A percentile compares a stretch with the other conserved stretches of the same genome.
phyloP scores from a whole-genome alignment of 495 filamentous ascomycete genomes.

The Hyaloscypha variabilis region DNA sequence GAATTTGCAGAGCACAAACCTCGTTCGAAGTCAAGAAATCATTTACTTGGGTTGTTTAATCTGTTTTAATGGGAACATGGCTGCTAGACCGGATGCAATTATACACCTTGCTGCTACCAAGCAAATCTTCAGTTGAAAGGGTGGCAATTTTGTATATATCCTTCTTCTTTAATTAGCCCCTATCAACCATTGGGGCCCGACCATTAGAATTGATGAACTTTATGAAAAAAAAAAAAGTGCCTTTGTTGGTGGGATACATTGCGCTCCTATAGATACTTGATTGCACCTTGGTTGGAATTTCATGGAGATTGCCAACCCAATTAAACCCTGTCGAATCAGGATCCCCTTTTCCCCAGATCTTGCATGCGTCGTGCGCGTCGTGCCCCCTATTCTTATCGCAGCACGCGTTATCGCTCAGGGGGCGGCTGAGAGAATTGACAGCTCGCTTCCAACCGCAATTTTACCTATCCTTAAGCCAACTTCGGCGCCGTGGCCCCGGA shows the following conservation, averaged over 20 bases:
- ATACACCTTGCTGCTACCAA: neutral
- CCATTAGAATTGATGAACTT: neutral
- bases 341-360: neutral
- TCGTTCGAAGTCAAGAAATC: slow-evolving; percentile 59
- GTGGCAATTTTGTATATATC: neutral
- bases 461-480: neutral
- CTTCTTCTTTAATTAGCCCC: neutral
- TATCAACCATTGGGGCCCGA: neutral
- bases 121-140: neutral
- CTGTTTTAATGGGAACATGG: neutral
- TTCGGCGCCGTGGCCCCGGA: neutral
- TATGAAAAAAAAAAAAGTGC: neutral
- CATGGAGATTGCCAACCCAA: neutral
- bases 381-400: slow-evolving; percentile 6
- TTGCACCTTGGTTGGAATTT: neutral
- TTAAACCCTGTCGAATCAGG: neutral
- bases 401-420: slow-evolving; percentile 10
- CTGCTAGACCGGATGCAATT: slow-evolving; percentile 7
- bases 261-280: neutral
- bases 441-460: slow-evolving; percentile 1
- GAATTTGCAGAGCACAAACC: slow-evolving; percentile 41
- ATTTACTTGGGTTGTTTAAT: slow-evolving; percentile 53
- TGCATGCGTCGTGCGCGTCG: neutral
- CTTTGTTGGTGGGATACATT: neutral
- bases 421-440: neutral